Evolutionary conservation across 768 basidiomycete species (phyloP), one percentile per base, ranked within the genome.

Genomic region (Amanita rimosa): DNA sequence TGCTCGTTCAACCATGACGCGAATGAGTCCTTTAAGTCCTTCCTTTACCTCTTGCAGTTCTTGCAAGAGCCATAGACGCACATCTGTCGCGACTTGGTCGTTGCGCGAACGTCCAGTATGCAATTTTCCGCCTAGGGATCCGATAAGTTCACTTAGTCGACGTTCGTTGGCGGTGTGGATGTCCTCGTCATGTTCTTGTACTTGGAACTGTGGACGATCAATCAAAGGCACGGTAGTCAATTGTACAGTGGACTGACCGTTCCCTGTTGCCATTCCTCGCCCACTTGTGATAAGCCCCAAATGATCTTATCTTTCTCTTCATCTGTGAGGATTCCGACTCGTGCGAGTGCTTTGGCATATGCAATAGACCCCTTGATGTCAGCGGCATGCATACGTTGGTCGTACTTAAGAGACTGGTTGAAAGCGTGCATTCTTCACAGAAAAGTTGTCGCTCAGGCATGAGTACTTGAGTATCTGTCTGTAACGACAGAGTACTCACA

Each of bases 141-240:
- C 96, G 47, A 98, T 90, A 46, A 99, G 67, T 67, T 99, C 95
- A 53, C 83, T 88, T 55, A 99, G 66, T 36, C 96, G 79, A 41
- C 96, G 81, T 63, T 99, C 96, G 59, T 98, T 99, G 47, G 96
- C 96, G 10, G 96, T 99, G 64, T 98, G 95, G 52, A 99, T 98
- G 60, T 99, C 96, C 60, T 99, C 96, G 58, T 99, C 96, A 56
- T 95, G 92, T n/a, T 79, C 70, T 52, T 83, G 71, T 26, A 81
- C 66, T 49, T 68, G 61, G 60, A 99, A 99, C 86, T 94, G 57
- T 11, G 27, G 33, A 37, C 35, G 31, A 9, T 19, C 34, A 43
- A 9, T 19, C 34, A 43, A 27, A 51, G 26, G 53, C 21, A 19
- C 22, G 44, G 29, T 17, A 31, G 22, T 45, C 35, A n/a, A 34